A percentile compares a stretch with the other conserved stretches of the same genome.
Evolutionary conservation across 2,329 filamentous ascomycete genomes (phyloP).

Genomic region (Xylariaceae sp.): DNA sequence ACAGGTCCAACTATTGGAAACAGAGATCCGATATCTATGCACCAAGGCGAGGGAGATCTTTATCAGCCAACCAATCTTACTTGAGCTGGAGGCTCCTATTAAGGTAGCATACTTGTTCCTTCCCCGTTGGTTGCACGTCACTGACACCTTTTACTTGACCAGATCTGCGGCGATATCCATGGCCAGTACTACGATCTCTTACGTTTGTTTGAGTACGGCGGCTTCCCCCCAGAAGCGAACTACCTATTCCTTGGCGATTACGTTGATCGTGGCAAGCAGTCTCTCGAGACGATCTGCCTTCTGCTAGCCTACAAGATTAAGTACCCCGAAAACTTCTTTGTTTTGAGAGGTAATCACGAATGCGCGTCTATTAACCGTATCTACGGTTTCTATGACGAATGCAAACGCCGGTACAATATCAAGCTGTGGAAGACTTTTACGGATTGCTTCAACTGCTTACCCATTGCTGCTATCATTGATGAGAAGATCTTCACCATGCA

Average conservation of each 20-base stretch:
- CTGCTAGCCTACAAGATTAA: constrained; percentile 97
- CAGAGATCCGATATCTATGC: constrained; percentile 96
- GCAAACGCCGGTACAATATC: constrained; percentile 93
- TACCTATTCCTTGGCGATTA: constrained; percentile 98
- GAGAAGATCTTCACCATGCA: constrained; percentile 99
- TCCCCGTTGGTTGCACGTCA: not conserved
- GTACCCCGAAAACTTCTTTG: constrained; percentile 96
- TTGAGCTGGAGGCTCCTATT: constrained; percentile 97
- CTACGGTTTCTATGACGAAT: constrained; percentile 98
- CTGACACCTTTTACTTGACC: constrained; percentile 23
- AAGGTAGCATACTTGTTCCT: constrained; percentile 71
- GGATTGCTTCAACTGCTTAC: constrained; percentile 93
- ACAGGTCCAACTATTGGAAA: constrained; percentile 95
- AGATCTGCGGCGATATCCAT: constrained; percentile 99
- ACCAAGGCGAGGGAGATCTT: constrained; percentile 99
- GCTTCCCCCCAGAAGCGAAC: constrained; percentile 97
- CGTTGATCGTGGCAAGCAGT: constrained; percentile 95
- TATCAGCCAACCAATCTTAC: constrained; percentile 96
- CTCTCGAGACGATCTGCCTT: constrained; percentile 89
- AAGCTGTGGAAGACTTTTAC: constrained; percentile 99
- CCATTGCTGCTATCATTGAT: constrained; percentile 94
- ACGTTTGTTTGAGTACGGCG: constrained; percentile 96
- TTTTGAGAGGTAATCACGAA: constrained; percentile 93
- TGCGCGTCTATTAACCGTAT: constrained; percentile 95
- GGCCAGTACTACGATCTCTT: constrained; percentile 99